Conservation (phyloP, 2,329 filamentous ascomycete genomes). For the Thelonectria olida region DNA sequence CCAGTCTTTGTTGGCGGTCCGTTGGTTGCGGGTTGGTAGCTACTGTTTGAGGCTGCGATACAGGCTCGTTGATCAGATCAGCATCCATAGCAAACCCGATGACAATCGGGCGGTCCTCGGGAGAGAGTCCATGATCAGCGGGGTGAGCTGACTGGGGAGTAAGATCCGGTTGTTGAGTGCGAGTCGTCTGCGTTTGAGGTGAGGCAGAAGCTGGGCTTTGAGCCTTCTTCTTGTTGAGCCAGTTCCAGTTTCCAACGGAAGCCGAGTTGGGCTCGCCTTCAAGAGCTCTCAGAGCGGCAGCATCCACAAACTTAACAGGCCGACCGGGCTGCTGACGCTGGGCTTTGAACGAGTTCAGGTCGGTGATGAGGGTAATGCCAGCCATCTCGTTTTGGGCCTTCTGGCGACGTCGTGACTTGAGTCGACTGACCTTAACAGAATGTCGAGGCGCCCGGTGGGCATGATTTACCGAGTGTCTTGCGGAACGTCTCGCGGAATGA, state of each 20-base stretch:
- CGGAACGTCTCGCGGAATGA: constrained; percentile 20
- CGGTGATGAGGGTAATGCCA: constrained; percentile 75
- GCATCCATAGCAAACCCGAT: constrained; percentile 76
- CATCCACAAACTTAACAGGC: constrained; percentile 63
- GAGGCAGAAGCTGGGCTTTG: constrained; percentile 40
- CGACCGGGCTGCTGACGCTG: constrained; percentile 45
- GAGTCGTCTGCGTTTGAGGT: constrained; percentile 37
- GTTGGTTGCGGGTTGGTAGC: constrained; percentile 51
- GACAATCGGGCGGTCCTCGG: constrained; percentile 75
- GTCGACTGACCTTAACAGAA: constrained; percentile 54
- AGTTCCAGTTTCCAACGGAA: constrained; percentile 66
- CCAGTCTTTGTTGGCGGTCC: constrained; percentile 23
- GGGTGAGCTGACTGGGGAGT: constrained; percentile 34
- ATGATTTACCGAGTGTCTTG: constrained; percentile 20
- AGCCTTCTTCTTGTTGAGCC: constrained; percentile 57
- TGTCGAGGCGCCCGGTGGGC: constrained; percentile 42
- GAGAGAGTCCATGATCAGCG: constrained; percentile 64
- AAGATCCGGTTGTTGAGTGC: constrained; percentile 21
- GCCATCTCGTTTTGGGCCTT: constrained; percentile 68
- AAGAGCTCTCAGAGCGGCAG: constrained; percentile 67
- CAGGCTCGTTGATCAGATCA: constrained; percentile 36
- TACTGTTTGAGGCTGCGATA: constrained; percentile 61
- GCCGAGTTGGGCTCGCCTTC: constrained; percentile 64
- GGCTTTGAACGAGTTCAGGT: constrained; percentile 65
- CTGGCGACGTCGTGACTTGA: constrained; percentile 69